Evolutionary conservation across 1,139 yeast species (phyloP).

Genomic region (Scheffersomyces parashehatae): DNA sequence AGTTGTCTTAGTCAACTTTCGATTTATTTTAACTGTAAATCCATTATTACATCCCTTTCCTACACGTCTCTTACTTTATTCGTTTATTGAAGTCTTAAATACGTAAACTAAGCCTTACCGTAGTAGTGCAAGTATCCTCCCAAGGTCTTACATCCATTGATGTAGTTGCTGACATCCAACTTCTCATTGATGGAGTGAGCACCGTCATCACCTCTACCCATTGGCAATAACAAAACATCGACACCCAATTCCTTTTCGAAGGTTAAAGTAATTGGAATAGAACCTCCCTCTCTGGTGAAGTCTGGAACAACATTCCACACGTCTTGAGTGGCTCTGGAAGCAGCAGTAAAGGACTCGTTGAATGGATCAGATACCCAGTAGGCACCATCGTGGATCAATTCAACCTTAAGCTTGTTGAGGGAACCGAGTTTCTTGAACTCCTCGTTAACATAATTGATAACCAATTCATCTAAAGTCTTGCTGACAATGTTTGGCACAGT

Average conservation of each 20-base stretch:
- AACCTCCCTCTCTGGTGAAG: constrained; percentile 97
- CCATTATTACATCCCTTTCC: no score
- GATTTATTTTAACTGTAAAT: no score
- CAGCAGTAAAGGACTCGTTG: constrained; percentile 92
- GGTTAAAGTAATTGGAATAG: constrained; percentile 92
- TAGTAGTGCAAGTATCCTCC: constrained; percentile 92
- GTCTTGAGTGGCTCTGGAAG: constrained; percentile 87
- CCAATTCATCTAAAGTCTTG: constrained; percentile 73
- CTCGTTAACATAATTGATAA: constrained; percentile 65
- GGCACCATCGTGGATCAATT: constrained; percentile 88
- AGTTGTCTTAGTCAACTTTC: no score
- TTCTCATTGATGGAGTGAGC: constrained; percentile 98
- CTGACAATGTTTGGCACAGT: constrained; percentile 94
- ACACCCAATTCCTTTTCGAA: constrained; percentile 86
- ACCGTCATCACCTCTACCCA: constrained; percentile 99
- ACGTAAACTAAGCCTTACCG: constrained; percentile 36
- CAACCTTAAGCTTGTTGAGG: constrained; percentile 71
- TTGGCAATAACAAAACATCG: constrained; percentile 84
- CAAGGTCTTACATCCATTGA: constrained; percentile 91
- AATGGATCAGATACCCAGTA: constrained; percentile 97
- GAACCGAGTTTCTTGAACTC: constrained; percentile 69
- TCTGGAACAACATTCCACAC: constrained; percentile 97
- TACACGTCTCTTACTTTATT: no score
- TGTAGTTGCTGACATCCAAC: constrained; percentile 82
- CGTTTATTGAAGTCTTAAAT: background rate